Evolutionary conservation across 768 basidiomycete genomes (phyloP).

Genomic region (Heimioporus sp.): DNA sequence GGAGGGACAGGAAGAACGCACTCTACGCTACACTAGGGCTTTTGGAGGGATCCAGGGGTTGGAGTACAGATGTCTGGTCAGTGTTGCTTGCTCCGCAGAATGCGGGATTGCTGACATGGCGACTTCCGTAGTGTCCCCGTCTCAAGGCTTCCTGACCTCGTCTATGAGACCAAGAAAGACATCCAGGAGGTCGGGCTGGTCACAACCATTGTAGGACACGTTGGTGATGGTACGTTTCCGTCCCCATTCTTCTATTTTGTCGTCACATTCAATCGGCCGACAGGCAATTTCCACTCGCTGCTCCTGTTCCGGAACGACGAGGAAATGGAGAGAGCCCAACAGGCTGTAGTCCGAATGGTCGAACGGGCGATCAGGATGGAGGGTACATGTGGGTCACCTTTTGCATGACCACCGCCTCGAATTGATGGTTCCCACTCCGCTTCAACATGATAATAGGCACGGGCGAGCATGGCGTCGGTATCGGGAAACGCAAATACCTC

Average conservation of each 20-base stretch:
- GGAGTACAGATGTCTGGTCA: constrained; percentile 79
- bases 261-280: not conserved
- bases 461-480: constrained; percentile 85
- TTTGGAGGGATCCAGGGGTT: constrained; percentile 54
- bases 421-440: not conserved
- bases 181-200: constrained; percentile 52
- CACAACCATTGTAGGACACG: constrained; percentile 72
- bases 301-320: constrained; percentile 58
- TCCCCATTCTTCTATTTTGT: constrained; percentile 24
- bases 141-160: constrained; percentile 60
- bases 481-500: constrained; percentile 83
- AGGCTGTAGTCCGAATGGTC: constrained; percentile 60
- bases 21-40: constrained; percentile 55
- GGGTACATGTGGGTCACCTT: constrained; percentile 57
- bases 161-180: constrained; percentile 72
- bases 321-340: constrained; percentile 42
- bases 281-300: constrained; percentile 51
- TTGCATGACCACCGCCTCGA: not conserved
- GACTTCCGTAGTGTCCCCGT: constrained; percentile 50
- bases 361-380: constrained; percentile 66
- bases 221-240: constrained; percentile 56
- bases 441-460: constrained; percentile 42
- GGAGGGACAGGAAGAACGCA: constrained; percentile 72
- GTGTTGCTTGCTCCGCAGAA: not conserved
- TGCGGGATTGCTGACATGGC: not conserved